Base-by-base conservation (phyloP, 2,329 filamentous ascomycete species). In the Cladorrhinum sp. region DNA sequence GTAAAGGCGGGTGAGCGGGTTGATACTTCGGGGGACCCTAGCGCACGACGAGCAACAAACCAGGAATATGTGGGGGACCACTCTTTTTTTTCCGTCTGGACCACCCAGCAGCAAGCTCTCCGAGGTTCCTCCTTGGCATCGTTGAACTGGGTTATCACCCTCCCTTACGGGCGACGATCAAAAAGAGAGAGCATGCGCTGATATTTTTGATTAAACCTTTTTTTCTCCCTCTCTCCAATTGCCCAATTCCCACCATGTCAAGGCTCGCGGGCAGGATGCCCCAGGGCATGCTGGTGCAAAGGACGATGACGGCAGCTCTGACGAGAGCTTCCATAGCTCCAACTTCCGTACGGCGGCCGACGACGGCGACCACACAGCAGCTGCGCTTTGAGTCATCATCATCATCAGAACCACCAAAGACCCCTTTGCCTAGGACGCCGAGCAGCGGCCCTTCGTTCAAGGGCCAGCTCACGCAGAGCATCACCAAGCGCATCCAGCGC, bases 401-500 rank as follows among this genome's bases (percentile, higher is more conserved):
- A 23, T 58, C 57, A 7, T 24, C 56, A 3, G 30, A 55, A 23
- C 21, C 54, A 14, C 39, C 54, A 33, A 49, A 48, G 20, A 14
- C 54, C n/a, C 14, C 23, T 54, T 16, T 36, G 4, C 23, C 24
- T 54, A 23, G 24, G 18, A 36, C 52, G 42, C 33, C 57, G 18
- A n/a, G 26, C 12, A 61, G 36, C 28, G 65, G 66, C 30, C 57
- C 62, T 7, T 66, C 65, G 10, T 85, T 85, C 71, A 78, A 80
- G 59, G 81, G 81, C 23, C 82, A 85, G 70, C 76, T 85, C 70
- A 79, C 82, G 42, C 76, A 82, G 69, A 82, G 80, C 64, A 81
- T 83, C 57, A 74, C 74, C 58, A 72, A 76, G 55, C 80, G 82
- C 39, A 75, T 84, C 49, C 73, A 75, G 57, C 75, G 79, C 42